A percentile compares a stretch with the other conserved stretches of the same genome.
Conservation (phyloP, 257 asterid species). For the Rehmannia glutinosa region DNA sequence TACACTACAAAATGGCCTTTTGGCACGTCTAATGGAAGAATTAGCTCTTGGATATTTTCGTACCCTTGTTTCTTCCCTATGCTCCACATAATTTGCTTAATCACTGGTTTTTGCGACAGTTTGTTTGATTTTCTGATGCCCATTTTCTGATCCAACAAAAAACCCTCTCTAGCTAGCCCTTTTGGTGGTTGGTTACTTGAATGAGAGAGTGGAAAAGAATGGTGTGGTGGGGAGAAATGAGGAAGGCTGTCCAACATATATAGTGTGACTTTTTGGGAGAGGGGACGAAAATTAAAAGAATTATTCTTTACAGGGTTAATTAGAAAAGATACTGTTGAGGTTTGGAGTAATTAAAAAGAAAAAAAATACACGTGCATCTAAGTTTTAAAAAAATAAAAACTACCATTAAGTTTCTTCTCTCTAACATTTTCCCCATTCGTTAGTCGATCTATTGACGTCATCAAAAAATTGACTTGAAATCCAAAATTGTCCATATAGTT, state of each 20-base stretch:
- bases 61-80: slow-evolving; percentile 35
- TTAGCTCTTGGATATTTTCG: slow-evolving; percentile 31
- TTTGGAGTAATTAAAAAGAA: too few relatives aligned
- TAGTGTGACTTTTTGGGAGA: not conserved
- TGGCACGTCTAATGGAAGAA: slow-evolving; percentile 59
- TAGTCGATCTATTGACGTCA: too few relatives aligned
- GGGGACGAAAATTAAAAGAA: slow-evolving; percentile 4
- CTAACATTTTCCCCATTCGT: too few relatives aligned
- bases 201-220: not conserved
- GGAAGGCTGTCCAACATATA: slow-evolving; percentile 10
- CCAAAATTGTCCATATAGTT: too few relatives aligned
- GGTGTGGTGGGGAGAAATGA: not conserved
- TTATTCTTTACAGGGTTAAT: too few relatives aligned
- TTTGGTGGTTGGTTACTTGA: too few relatives aligned
- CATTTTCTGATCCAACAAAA: slow-evolving; percentile 29
- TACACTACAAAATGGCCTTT: slow-evolving; percentile 57
- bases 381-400: too few relatives aligned
- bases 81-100: slow-evolving; percentile 52
- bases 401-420: too few relatives aligned
- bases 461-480: too few relatives aligned
- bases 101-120: slow-evolving; percentile 42
- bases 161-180: too few relatives aligned
- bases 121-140: slow-evolving; percentile 38
- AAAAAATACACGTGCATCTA: too few relatives aligned
- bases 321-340: too few relatives aligned